These are phyloP conservation scores for Annulohypoxylon stygium DNA, from an alignment of 495 filamentous ascomycete species.

Conservation along the genomic window DNA sequence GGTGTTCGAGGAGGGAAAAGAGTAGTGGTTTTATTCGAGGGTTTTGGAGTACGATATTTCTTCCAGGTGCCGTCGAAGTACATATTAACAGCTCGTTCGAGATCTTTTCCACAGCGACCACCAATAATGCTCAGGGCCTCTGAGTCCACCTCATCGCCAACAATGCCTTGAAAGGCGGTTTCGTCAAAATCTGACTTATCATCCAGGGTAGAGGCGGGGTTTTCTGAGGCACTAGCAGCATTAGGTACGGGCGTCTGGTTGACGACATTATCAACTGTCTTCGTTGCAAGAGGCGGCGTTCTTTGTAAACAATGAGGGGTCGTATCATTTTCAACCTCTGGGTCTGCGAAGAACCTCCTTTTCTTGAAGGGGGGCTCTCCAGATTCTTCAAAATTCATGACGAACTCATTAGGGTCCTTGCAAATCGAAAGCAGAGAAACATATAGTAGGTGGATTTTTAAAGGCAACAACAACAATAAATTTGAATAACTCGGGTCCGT, in stretches of 20 bases:
- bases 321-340: conserved; percentile 49
- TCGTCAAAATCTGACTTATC: conserved; percentile 69
- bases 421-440: not conserved
- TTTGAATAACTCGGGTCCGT: not conserved
- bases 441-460: not conserved
- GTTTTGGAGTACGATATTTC: conserved; percentile 47
- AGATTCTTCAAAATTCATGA: conserved; percentile 68
- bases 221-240: not conserved
- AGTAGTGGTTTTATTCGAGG: conserved; percentile 29
- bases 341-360: conserved; percentile 82
- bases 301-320: conserved; percentile 25
- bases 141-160: conserved; percentile 72
- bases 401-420: conserved; percentile 31
- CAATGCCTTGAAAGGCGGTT: conserved; percentile 74
- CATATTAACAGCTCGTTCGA: conserved; percentile 81
- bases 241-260: conserved; percentile 16
- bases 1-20: conserved; percentile 18
- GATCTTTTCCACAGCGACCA: conserved; percentile 69
- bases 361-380: conserved; percentile 80
- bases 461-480: not conserved
- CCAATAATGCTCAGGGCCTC: conserved; percentile 66
- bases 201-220: conserved; percentile 15
- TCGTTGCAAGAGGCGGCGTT: conserved; percentile 43
- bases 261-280: conserved; percentile 27
- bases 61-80: conserved; percentile 97